These are phyloP conservation scores for Millerozyma acaciae DNA, from an alignment of 805 yeast genomes.

Conservation along the genomic window DNA sequence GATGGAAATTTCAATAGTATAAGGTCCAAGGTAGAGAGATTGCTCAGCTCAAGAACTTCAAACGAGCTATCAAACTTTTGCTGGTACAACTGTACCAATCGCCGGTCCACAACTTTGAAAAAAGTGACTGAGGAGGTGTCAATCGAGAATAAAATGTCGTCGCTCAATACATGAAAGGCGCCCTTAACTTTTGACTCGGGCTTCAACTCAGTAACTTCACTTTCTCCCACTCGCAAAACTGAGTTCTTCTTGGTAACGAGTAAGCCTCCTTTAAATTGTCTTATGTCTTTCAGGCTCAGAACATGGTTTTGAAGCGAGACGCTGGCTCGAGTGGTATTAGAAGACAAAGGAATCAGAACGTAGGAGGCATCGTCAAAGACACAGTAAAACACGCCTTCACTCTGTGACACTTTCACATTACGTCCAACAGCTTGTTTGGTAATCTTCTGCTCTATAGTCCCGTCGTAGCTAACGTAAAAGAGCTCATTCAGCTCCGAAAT, in stretches of 20 bases:
- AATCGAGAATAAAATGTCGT: background rate
- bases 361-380: conserved; percentile 7
- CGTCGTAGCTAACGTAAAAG: conserved; percentile 7
- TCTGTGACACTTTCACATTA: conserved; percentile 5
- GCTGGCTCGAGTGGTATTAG: conserved; percentile 1
- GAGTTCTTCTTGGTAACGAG: conserved; percentile 10
- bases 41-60: background rate
- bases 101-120: background rate
- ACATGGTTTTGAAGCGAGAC: background rate
- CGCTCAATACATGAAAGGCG: background rate
- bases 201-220: background rate
- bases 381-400: conserved; percentile 13
- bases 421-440: background rate
- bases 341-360: conserved; percentile 7
- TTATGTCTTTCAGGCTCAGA: conserved; percentile 11
- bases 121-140: background rate
- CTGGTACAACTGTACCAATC: background rate
- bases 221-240: conserved; percentile 2
- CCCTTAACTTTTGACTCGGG: background rate
- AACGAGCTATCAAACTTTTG: background rate
- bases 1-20: background rate
- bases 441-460: background rate
- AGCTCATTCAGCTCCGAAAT: conserved; percentile 11
- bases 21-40: background rate
- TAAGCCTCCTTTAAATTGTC: conserved; percentile 9